A percentile compares a stretch with the other conserved stretches of the same genome.
These are phyloP conservation scores for Bacidia gigantensis DNA, from an alignment of 495 filamentous ascomycete species.

Conservation along the genomic window DNA sequence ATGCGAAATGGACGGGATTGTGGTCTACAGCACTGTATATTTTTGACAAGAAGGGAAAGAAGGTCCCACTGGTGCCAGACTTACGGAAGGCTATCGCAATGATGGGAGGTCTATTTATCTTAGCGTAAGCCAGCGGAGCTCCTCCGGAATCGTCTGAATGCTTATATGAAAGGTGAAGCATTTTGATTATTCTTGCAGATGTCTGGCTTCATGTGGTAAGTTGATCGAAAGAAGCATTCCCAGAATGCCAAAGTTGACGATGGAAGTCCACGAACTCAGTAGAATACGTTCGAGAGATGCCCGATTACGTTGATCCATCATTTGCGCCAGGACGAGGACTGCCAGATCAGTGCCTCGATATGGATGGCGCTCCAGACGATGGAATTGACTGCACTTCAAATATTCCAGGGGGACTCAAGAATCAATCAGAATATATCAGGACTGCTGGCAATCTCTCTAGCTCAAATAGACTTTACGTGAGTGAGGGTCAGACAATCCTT, in stretches of 20 bases:
- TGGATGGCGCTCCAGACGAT: background rate
- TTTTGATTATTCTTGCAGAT: background rate
- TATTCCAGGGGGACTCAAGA: background rate
- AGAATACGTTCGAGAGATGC: background rate
- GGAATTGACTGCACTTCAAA: background rate
- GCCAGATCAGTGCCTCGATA: background rate
- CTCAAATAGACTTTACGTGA: background rate
- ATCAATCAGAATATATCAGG: conserved; percentile 1
- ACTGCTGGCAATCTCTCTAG: background rate
- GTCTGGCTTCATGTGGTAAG: conserved; percentile 1
- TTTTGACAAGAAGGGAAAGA: background rate
- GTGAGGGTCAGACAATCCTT: conserved; percentile 6
- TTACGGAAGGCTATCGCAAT: background rate
- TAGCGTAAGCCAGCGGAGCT: too few relatives aligned
- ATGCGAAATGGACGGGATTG: background rate
- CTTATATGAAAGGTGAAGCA: background rate
- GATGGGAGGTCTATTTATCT: background rate
- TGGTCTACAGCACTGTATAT: background rate
- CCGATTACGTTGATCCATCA: background rate
- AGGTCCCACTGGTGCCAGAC: background rate
- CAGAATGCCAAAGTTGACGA: background rate
- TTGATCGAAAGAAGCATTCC: background rate
- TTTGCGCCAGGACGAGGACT: conserved; percentile 3
- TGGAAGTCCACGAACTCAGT: conserved; percentile 2
- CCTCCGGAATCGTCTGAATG: too few relatives aligned